phyloP scores from a whole-genome alignment of 768 basidiomycete species.

The Kwoniella bestiolae region DNA sequence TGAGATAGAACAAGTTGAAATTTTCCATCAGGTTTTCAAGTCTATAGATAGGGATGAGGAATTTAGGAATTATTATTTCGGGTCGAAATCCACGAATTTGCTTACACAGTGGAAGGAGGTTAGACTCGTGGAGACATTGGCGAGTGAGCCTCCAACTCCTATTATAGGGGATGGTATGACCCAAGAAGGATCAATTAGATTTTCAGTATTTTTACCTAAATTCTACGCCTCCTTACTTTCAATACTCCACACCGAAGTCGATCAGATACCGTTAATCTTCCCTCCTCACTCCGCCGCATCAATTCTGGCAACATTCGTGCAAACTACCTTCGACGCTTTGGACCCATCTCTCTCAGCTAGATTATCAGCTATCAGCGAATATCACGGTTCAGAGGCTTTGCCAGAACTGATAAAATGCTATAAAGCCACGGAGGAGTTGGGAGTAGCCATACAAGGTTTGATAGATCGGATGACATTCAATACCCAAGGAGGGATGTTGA shows the following conservation, averaged over 20 bases:
- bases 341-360: slow-evolving; percentile 81
- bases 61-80: slow-evolving; percentile 93
- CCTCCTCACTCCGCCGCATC: slow-evolving; percentile 75
- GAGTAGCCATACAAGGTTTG: slow-evolving; percentile 70
- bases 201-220: slow-evolving; percentile 70
- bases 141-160: neutral
- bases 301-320: slow-evolving; percentile 74
- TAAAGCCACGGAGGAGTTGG: slow-evolving; percentile 81
- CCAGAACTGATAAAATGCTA: slow-evolving; percentile 72
- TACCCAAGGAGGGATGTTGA: slow-evolving; percentile 41
- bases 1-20: slow-evolving; percentile 72
- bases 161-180: neutral
- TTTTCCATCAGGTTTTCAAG: slow-evolving; percentile 78
- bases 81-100: slow-evolving; percentile 70
- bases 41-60: slow-evolving; percentile 90
- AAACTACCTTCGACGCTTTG: slow-evolving; percentile 75
- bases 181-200: slow-evolving; percentile 41
- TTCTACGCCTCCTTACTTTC: slow-evolving; percentile 75
- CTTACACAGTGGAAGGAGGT: slow-evolving; percentile 73
- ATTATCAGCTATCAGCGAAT: slow-evolving; percentile 70
- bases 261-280: slow-evolving; percentile 80
- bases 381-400: slow-evolving; percentile 69
- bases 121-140: slow-evolving; percentile 57
- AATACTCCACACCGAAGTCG: slow-evolving; percentile 72
- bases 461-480: slow-evolving; percentile 69